Evolutionary conservation across 2,329 filamentous ascomycete species (phyloP), one percentile per base, ranked within the genome.

Genomic region (Zasmidium citrigriseum): DNA sequence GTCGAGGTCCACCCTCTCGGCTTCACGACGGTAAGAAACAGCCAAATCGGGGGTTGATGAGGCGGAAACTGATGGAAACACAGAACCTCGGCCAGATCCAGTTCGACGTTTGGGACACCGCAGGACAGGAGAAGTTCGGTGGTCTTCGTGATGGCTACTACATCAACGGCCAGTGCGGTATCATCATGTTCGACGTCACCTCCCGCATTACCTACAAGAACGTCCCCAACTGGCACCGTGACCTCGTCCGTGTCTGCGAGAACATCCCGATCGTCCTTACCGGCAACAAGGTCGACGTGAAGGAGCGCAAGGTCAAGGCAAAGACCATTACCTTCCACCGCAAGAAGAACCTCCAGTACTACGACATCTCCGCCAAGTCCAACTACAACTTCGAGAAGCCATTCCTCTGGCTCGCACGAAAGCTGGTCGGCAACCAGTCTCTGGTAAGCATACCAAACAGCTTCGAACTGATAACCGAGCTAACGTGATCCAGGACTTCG

Each of bases 361-460:
- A 99, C 86, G 95, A 98, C 73, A 98, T 98, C 78, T 97, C 92
- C 45, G 95, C 95, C 81, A 99, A 98, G 86, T 97, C 93, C 76
- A 98, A 98, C 86, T 98, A 99, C 84, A 98, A 98, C 88, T 98
- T 98, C 80, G 93, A 98, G 89, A 99, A 98, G 88, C 93, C 93
- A 65, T 98, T 99, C 91, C 89, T 98, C 72, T 98, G 95, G 95
- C 89, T 99, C 72, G 93, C 93, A 70, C 89, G 95, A 79, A 99
- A 99, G 88, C 88, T 99, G 59, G 93, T 96, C 71, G 95, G 93
- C 80, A 98, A 98, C 86, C 84, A 91, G 73, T 79, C 82, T 74
- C 81, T 96, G 77, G 90, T 95, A 82, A 70, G 89, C 80, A 14
- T 48, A 38, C 24, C 22, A 2, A 49, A 9, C n/a, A 20, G 10